A percentile compares a stretch with the other conserved stretches of the same genome.
Conservation (phyloP, 495 filamentous ascomycete species). For the Penicilliopsis zonata region DNA sequence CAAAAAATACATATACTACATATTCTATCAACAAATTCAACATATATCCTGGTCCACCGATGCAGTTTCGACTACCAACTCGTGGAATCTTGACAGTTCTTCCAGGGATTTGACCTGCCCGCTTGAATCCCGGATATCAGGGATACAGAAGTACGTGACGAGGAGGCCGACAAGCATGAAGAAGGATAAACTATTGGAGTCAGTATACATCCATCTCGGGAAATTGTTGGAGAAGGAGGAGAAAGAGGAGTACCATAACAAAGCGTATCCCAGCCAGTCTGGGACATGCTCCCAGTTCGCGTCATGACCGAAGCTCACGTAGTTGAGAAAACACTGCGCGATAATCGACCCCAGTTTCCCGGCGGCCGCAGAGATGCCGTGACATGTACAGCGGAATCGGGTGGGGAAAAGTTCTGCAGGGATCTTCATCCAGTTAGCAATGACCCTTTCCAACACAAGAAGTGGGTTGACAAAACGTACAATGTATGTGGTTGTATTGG, state of each 20-base stretch:
- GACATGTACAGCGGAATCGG: slow-evolving; percentile 30
- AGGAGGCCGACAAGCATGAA: not conserved
- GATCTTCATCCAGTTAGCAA: slow-evolving; percentile 9
- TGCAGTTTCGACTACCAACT: too few relatives aligned
- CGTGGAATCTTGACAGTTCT: not conserved
- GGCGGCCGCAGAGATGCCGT: slow-evolving; percentile 29
- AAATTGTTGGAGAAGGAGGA: not conserved
- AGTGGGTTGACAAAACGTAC: not conserved
- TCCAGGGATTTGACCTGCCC: not conserved
- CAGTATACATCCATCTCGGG: not conserved
- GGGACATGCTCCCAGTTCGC: not conserved
- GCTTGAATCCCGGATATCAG: not conserved
- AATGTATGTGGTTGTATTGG: slow-evolving; percentile 26
- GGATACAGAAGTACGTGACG: not conserved
- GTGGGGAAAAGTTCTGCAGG: slow-evolving; percentile 38
- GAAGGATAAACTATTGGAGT: not conserved
- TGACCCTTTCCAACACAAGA: not conserved
- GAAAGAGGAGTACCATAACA: not conserved
- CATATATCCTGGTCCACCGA: too few relatives aligned
- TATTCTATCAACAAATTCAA: too few relatives aligned
- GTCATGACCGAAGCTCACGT: not conserved
- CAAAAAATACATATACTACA: too few relatives aligned
- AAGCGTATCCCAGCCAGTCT: not conserved
- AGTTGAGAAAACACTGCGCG: slow-evolving; percentile 10
- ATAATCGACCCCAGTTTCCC: slow-evolving; percentile 37